Evolutionary conservation across 2,329 filamentous ascomycete species (phyloP).

Genomic region (Massarina eburnea): DNA sequence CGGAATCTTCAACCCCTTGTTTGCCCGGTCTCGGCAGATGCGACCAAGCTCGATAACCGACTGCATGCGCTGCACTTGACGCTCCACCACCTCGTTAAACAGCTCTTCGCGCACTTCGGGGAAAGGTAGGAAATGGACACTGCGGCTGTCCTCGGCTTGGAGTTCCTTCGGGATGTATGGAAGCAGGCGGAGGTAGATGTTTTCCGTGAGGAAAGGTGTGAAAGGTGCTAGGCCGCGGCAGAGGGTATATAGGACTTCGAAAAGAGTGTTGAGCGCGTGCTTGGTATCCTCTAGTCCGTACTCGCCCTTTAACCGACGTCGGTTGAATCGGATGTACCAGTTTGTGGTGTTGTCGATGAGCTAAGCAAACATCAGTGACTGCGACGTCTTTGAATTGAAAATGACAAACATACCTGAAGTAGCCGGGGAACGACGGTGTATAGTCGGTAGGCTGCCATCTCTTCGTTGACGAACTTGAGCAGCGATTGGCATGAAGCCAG

Average conservation of each 20-base stretch:
- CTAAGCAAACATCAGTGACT: constrained; percentile 15
- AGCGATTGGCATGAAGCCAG: constrained; percentile 89
- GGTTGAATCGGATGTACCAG: constrained; percentile 97
- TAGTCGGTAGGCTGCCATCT: constrained; percentile 73
- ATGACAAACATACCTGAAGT: constrained; percentile 52
- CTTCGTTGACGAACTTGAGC: constrained; percentile 85
- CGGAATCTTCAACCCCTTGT: constrained; percentile 86
- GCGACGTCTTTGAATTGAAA: neutral
- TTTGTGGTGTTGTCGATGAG: constrained; percentile 97
- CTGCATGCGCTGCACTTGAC: constrained; percentile 88
- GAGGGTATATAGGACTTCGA: constrained; percentile 88
- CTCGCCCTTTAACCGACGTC: constrained; percentile 87
- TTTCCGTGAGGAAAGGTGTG: constrained; percentile 92
- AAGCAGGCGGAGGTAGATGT: constrained; percentile 83
- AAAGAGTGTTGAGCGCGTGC: constrained; percentile 90
- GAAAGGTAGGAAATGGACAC: constrained; percentile 90
- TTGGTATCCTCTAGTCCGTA: constrained; percentile 82
- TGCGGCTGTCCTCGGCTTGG: constrained; percentile 71
- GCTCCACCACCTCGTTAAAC: constrained; percentile 83
- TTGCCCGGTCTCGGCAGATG: constrained; percentile 80
- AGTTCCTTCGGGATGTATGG: constrained; percentile 76
- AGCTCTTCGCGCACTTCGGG: constrained; percentile 86
- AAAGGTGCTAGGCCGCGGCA: constrained; percentile 89
- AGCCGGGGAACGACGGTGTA: constrained; percentile 92
- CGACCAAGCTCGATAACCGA: constrained; percentile 89